Percentiles rank a stretch among this genome's conserved stretches.
Evolutionary conservation across 2,329 filamentous ascomycete species (phyloP).

Genomic region (Scopulariopsis brevicaulis): DNA sequence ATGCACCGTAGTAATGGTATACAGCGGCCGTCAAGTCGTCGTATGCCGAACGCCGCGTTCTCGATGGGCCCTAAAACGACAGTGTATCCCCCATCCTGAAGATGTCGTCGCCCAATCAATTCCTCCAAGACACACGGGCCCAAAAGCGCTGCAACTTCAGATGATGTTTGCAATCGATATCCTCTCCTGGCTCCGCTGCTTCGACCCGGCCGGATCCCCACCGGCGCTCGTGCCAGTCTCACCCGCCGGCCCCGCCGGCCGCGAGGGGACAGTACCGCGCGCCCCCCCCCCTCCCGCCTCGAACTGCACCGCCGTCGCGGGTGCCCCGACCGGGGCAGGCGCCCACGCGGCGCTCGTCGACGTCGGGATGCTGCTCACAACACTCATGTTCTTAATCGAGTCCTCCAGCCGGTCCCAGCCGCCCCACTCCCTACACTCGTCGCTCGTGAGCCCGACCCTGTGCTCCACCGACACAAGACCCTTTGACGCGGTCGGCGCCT

Average conservation of each 20-base stretch:
- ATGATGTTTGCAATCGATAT: slow-evolving; percentile 34
- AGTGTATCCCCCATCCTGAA: neutral
- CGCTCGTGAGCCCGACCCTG: slow-evolving; percentile 39
- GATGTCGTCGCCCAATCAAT: too few species aligned
- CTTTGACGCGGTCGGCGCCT: slow-evolving; percentile 7
- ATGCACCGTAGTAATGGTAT: neutral
- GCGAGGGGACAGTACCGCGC: slow-evolving; percentile 14
- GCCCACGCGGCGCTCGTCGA: slow-evolving; percentile 21
- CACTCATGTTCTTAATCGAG: slow-evolving; percentile 15
- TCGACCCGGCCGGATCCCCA: slow-evolving; percentile 7
- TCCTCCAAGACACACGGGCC: neutral
- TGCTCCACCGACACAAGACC: slow-evolving; percentile 5
- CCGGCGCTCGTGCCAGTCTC: slow-evolving; percentile 15
- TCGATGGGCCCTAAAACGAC: neutral
- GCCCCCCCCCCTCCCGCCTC: slow-evolving; percentile 15
- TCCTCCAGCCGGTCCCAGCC: slow-evolving; percentile 68
- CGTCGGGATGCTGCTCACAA: slow-evolving; percentile 15
- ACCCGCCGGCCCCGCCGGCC: slow-evolving; percentile 14
- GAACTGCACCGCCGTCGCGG: neutral
- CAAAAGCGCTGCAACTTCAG: slow-evolving; percentile 10
- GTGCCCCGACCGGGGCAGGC: slow-evolving; percentile 6
- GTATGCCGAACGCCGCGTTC: neutral
- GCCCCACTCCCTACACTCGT: slow-evolving; percentile 58
- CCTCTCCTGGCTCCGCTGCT: slow-evolving; percentile 16
- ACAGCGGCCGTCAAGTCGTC: neutral